Conservation (phyloP, 2,329 filamentous ascomycete genomes). For the Exophiala alcalophila region DNA sequence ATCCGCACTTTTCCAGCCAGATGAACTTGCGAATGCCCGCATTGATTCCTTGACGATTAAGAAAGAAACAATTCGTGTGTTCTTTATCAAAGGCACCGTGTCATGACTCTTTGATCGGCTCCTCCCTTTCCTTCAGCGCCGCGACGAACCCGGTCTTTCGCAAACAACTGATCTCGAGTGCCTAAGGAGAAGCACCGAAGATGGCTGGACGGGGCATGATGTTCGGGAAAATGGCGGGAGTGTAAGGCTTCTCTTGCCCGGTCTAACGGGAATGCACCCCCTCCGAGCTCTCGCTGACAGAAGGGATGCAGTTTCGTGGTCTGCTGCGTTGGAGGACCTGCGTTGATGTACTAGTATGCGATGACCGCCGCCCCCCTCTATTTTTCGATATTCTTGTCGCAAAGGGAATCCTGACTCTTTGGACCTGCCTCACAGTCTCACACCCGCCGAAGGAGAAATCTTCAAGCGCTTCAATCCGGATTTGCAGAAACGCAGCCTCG, state of each 20-base stretch:
- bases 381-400: background rate
- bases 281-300: background rate
- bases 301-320: conserved; percentile 58
- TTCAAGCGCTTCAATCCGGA: conserved; percentile 91
- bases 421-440: conserved; percentile 30
- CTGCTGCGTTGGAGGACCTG: conserved; percentile 79
- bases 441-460: conserved; percentile 85
- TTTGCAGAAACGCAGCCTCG: conserved; percentile 82
- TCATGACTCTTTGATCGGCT: too few relatives aligned
- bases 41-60: too few relatives aligned
- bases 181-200: conserved; percentile 3
- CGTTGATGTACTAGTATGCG: conserved; percentile 65
- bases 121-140: too few relatives aligned
- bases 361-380: conserved; percentile 9
- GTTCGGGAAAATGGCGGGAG: conserved; percentile 66
- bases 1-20: too few relatives aligned
- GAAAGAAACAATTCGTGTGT: too few relatives aligned
- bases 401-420: background rate
- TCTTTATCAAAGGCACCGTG: background rate
- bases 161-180: background rate
- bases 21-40: too few relatives aligned
- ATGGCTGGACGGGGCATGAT: conserved; percentile 39
- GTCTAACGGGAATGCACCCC: conserved; percentile 8
- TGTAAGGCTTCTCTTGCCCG: conserved; percentile 46
- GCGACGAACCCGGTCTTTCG: too few relatives aligned